These are phyloP conservation scores for Hortiboletus flavorubellus DNA, from an alignment of 768 basidiomycete species.

Conservation along the genomic window DNA sequence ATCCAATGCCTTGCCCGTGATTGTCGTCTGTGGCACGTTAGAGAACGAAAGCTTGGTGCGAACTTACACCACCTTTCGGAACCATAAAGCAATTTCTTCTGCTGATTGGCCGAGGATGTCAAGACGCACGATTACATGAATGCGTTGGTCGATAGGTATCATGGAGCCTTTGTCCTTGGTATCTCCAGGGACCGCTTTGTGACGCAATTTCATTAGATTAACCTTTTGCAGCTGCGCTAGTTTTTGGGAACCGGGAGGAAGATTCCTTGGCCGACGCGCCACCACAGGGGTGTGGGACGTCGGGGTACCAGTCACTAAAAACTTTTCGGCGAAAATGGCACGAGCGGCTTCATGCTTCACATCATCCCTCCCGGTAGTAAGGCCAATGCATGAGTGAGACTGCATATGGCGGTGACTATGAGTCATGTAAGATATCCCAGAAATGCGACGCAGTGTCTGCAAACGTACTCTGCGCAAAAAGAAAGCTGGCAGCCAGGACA, in stretches of 20 bases:
- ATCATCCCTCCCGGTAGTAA: conserved; percentile 6
- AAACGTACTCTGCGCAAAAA: conserved; percentile 62
- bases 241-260: conserved; percentile 50
- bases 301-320: conserved; percentile 28
- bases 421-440: conserved; percentile 7
- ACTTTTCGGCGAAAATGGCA: conserved; percentile 52
- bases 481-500: conserved; percentile 53
- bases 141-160: conserved; percentile 51
- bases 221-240: conserved; percentile 53
- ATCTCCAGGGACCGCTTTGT: conserved; percentile 62
- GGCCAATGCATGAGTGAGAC: conserved; percentile 52
- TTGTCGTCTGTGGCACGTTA: conserved; percentile 40
- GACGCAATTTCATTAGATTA: conserved; percentile 72
- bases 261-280: conserved; percentile 28
- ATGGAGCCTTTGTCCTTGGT: conserved; percentile 48
- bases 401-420: conserved; percentile 64
- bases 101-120: conserved; percentile 26
- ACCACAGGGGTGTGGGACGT: conserved; percentile 26
- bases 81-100: conserved; percentile 58
- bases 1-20: conserved; percentile 64
- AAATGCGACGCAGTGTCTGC: neutral
- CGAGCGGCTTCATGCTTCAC: conserved; percentile 48
- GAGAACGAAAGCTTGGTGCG: neutral
- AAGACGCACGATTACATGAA: conserved; percentile 50
- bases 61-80: conserved; percentile 52